Conservation (phyloP, 805 yeast genomes). For the Saccharomycopsis fermentans region DNA sequence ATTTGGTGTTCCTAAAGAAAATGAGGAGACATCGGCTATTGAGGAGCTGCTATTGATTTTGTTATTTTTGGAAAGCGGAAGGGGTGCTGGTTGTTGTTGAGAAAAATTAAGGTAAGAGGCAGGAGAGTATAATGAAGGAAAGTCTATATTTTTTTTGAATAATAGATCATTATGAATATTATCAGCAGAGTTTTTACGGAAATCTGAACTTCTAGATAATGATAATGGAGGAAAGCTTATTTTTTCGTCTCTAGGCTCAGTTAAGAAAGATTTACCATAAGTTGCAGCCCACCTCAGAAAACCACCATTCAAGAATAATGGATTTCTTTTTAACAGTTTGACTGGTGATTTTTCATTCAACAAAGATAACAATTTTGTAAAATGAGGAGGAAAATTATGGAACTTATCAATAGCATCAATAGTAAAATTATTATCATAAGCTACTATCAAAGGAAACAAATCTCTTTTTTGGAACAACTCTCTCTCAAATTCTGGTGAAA, state of each 20-base stretch:
- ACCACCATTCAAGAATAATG: conserved; percentile 47
- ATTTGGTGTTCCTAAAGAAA: not conserved
- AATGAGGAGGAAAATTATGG: conserved; percentile 18
- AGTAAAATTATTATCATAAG: conserved; percentile 37
- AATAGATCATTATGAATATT: not conserved
- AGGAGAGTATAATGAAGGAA: not conserved
- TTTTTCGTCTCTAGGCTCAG: conserved; percentile 15
- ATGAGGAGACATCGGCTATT: not conserved
- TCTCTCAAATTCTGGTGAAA: conserved; percentile 48
- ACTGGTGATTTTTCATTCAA: conserved; percentile 30
- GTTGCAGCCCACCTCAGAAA: conserved; percentile 32
- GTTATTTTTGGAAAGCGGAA: not conserved
- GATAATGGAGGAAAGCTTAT: conserved; percentile 1
- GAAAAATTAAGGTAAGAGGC: conserved; percentile 2
- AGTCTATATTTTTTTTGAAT: not conserved
- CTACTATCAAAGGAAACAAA: conserved; percentile 50
- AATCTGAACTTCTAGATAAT: conserved; percentile 10
- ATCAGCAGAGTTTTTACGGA: conserved; percentile 1
- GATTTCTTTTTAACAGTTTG: conserved; percentile 30
- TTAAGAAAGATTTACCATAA: conserved; percentile 17
- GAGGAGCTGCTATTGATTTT: not conserved
- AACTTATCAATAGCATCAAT: conserved; percentile 5
- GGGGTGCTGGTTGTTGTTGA: conserved; percentile 14
- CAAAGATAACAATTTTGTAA: conserved; percentile 28
- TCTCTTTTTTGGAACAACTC: conserved; percentile 42